Evolutionary conservation across 2,329 filamentous ascomycete genomes (phyloP).

Genomic region (Cordyceps javanica): DNA sequence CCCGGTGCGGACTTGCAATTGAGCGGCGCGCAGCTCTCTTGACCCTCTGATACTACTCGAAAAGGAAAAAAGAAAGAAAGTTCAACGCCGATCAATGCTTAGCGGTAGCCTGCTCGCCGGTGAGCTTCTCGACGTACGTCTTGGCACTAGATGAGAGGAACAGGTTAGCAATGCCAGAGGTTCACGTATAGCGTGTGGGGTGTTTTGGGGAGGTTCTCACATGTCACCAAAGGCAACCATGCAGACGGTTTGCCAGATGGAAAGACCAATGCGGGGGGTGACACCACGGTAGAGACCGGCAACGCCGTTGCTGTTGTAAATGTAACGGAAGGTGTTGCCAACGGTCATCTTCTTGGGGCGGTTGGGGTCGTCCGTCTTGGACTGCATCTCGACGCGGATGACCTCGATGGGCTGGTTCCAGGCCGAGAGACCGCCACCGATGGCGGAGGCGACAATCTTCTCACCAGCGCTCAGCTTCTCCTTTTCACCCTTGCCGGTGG

Average conservation of each 20-base stretch:
- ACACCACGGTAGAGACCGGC: constrained; percentile 95
- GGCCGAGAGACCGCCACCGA: constrained; percentile 90
- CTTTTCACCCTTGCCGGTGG: constrained; percentile 70
- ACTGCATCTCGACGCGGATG: constrained; percentile 99
- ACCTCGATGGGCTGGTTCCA: constrained; percentile 99
- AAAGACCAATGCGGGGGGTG: constrained; percentile 84
- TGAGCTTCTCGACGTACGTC: constrained; percentile 60
- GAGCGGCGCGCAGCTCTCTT: background rate
- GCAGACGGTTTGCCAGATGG: constrained; percentile 99
- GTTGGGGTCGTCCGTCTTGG: constrained; percentile 96
- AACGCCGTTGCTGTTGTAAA: constrained; percentile 82
- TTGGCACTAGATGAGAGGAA: constrained; percentile 47
- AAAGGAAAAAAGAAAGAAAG: background rate
- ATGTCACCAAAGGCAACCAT: constrained; percentile 99
- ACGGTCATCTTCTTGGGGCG: constrained; percentile 99
- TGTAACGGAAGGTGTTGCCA: constrained; percentile 77
- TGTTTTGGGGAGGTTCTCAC: constrained; percentile 53
- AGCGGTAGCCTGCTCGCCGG: constrained; percentile 56
- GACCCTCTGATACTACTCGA: background rate
- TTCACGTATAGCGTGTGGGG: background rate
- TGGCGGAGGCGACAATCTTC: constrained; percentile 79
- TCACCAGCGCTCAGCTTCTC: constrained; percentile 74
- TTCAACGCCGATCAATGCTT: constrained; percentile 52
- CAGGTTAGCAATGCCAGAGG: background rate
- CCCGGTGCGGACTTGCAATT: background rate